Evolutionary conservation across 805 yeast genomes (phyloP).

Genomic region (Maudiozyma bulderi): DNA sequence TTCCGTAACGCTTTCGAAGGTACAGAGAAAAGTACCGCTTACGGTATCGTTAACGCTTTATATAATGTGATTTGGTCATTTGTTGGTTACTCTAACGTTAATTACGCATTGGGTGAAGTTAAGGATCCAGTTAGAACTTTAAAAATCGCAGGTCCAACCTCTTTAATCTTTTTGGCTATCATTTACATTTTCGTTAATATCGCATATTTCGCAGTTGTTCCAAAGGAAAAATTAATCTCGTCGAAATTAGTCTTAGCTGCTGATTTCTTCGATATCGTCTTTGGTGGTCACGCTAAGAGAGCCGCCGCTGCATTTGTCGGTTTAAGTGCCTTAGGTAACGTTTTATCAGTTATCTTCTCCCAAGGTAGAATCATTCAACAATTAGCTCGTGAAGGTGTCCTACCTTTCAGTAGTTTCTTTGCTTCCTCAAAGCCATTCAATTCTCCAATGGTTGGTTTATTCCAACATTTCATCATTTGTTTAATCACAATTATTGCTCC

Average conservation of each 20-base stretch:
- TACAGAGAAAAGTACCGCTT: conserved; percentile 44
- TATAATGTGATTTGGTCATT: conserved; percentile 81
- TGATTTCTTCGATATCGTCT: conserved; percentile 60
- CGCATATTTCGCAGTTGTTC: conserved; percentile 76
- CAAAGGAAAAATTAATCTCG: conserved; percentile 45
- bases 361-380: conserved; percentile 77
- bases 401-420: conserved; percentile 65
- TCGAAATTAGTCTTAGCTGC: conserved; percentile 72
- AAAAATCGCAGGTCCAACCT: conserved; percentile 65
- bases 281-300: conserved; percentile 57
- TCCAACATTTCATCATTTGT: conserved; percentile 71
- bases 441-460: conserved; percentile 63
- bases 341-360: conserved; percentile 67
- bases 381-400: conserved; percentile 70
- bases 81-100: conserved; percentile 74
- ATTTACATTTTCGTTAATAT: conserved; percentile 69
- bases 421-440: conserved; percentile 64
- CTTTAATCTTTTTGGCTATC: conserved; percentile 49
- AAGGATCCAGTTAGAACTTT: conserved; percentile 63
- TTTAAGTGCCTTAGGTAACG: conserved; percentile 72
- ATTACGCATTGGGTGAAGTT: conserved; percentile 73
- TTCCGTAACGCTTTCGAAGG: conserved; percentile 53
- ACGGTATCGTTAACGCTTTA: conserved; percentile 63
- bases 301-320: conserved; percentile 78
- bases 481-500: conserved; percentile 66